Percentiles rank a stretch among this genome's conserved stretches.
Conservation (phyloP, 1,284 basidiomycete genomes). For the Pseudozyma thailandica region DNA sequence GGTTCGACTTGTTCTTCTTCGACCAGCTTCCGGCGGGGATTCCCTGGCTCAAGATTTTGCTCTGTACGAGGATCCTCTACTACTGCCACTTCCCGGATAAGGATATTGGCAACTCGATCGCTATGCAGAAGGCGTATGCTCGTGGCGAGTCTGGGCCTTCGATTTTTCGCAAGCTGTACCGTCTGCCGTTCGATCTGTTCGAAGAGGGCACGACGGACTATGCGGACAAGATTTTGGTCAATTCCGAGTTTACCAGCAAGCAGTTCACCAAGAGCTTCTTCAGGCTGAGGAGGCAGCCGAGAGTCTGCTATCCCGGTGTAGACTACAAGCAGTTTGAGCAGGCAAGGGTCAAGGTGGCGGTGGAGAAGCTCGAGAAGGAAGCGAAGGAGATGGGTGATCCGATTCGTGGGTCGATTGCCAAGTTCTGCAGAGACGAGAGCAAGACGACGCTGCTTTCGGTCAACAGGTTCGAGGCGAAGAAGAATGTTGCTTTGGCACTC, state of each 20-base stretch:
- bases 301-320: conserved; percentile 91
- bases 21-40: conserved; percentile 94
- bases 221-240: conserved; percentile 88
- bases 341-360: conserved; percentile 26
- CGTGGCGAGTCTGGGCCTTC: conserved; percentile 64
- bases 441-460: conserved; percentile 84
- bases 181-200: conserved; percentile 86
- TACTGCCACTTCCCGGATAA: conserved; percentile 95
- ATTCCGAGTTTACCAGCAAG: conserved; percentile 82
- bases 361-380: conserved; percentile 69
- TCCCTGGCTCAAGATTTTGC: conserved; percentile 79
- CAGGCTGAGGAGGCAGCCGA: conserved; percentile 75
- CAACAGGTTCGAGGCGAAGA: conserved; percentile 96
- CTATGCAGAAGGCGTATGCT: conserved; percentile 55
- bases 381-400: conserved; percentile 66
- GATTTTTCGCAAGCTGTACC: conserved; percentile 71
- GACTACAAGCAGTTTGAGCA: conserved; percentile 41
- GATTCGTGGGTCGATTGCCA: conserved; percentile 21
- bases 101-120: conserved; percentile 74
- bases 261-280: conserved; percentile 79
- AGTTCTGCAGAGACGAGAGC: conserved; percentile 26
- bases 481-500: conserved; percentile 85
- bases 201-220: conserved; percentile 91
- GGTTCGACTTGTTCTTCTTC: conserved; percentile 85
- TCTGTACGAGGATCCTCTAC: conserved; percentile 84